Evolutionary conservation across 2,329 filamentous ascomycete species (phyloP).

Genomic region (Colletotrichum godetiae): DNA sequence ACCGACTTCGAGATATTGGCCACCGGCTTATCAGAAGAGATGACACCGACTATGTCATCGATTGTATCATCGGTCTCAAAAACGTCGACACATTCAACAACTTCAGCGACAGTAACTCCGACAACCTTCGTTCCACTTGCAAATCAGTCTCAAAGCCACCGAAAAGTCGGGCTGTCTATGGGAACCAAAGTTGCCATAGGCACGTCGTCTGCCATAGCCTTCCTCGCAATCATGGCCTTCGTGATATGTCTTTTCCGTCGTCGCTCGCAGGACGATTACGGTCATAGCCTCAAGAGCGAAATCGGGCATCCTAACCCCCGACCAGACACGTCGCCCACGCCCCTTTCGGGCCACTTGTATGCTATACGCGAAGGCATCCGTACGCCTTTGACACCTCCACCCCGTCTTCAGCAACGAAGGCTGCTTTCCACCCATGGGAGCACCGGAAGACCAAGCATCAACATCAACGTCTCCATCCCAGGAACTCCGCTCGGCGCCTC

Average conservation of each 20-base stretch:
- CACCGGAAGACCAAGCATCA: background rate
- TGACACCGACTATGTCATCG: background rate
- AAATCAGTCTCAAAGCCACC: background rate
- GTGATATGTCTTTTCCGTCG: conserved; percentile 51
- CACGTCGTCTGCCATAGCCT: conserved; percentile 52
- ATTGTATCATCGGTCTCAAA: background rate
- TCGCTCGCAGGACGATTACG: conserved; percentile 39
- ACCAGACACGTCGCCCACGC: conserved; percentile 51
- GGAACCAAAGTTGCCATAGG: conserved; percentile 59
- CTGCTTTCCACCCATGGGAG: conserved; percentile 49
- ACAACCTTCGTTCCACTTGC: background rate
- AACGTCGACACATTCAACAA: background rate
- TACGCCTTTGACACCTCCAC: conserved; percentile 55
- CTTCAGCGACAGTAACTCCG: background rate
- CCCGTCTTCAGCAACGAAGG: conserved; percentile 58
- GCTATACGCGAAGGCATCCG: conserved; percentile 40
- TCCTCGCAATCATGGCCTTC: conserved; percentile 50
- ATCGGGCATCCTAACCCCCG: conserved; percentile 38
- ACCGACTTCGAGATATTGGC: background rate
- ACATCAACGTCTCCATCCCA: background rate
- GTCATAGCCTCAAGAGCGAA: conserved; percentile 32
- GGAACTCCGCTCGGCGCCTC: background rate
- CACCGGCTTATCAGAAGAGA: background rate
- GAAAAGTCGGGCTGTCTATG: conserved; percentile 43
- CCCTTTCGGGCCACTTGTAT: conserved; percentile 52